Conservation (phyloP, 163 green algal species). For the Scenedesmus sp. region DNA sequence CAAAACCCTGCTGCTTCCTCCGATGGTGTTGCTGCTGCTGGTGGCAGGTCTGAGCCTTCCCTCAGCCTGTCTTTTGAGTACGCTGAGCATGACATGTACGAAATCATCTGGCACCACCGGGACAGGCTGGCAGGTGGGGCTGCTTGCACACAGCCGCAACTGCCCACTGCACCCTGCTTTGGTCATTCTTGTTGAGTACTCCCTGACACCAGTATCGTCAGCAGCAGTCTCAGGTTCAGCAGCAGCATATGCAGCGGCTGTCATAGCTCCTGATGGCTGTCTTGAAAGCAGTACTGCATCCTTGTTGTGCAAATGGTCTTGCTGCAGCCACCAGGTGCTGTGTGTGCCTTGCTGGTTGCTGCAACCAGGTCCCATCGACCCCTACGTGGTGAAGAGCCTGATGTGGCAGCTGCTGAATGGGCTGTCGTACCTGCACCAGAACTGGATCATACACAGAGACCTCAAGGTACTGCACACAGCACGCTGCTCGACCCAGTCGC, state of each 20-base stretch:
- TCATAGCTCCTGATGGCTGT: no score
- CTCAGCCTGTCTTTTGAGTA: slow-evolving; percentile 92
- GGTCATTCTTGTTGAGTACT: no score
- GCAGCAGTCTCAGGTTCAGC: neutral
- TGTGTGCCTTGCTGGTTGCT: neutral
- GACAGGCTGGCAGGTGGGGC: slow-evolving; percentile 62
- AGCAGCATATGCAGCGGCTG: neutral
- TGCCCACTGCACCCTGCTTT: no score
- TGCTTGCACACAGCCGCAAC: no score
- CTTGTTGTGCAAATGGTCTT: neutral
- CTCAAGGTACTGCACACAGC: slow-evolving; percentile 59
- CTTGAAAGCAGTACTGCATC: neutral
- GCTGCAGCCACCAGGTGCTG: neutral
- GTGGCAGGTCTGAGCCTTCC: slow-evolving; percentile 67
- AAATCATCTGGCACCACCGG: slow-evolving; percentile 89
- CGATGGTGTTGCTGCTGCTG: neutral
- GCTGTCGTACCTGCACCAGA: slow-evolving; percentile 82
- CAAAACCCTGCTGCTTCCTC: neutral
- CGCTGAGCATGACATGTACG: slow-evolving; percentile 92
- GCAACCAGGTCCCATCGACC: slow-evolving; percentile 66
- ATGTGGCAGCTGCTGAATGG: slow-evolving; percentile 90
- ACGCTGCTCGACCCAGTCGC: no score
- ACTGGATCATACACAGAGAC: slow-evolving; percentile 85
- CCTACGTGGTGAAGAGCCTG: slow-evolving; percentile 85
- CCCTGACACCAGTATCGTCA: no score